Conservation (phyloP, 306 rosid genomes). For the Sechiopsis laciniata region DNA sequence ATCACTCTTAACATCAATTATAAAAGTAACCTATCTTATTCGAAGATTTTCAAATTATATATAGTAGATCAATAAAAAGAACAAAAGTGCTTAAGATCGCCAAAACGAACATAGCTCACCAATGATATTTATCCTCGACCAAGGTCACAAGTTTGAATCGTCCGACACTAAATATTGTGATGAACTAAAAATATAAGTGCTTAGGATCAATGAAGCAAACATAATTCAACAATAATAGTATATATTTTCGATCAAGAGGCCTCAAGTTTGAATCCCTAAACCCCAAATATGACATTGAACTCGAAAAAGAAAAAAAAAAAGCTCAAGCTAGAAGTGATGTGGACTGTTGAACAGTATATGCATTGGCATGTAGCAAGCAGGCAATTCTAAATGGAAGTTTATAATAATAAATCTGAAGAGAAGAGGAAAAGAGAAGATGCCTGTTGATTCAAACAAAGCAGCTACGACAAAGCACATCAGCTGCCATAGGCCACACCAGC, state of each 20-base stretch:
- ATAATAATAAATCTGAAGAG: conserved; percentile 12
- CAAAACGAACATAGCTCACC: too few relatives aligned
- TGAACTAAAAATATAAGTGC: too few relatives aligned
- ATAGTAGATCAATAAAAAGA: not conserved
- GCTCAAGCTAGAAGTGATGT: conserved; percentile 5
- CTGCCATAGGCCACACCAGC: conserved; percentile 8
- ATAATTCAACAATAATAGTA: too few relatives aligned
- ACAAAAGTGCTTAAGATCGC: not conserved
- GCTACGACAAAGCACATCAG: conserved; percentile 12
- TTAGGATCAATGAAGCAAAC: too few relatives aligned
- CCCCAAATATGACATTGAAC: too few relatives aligned
- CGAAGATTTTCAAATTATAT: too few relatives aligned
- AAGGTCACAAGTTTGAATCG: too few relatives aligned
- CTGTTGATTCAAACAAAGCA: conserved; percentile 19
- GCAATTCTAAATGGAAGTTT: conserved; percentile 14
- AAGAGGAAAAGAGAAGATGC: not conserved
- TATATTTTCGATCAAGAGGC: too few relatives aligned
- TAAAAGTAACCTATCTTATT: not conserved
- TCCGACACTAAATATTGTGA: too few relatives aligned
- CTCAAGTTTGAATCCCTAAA: too few relatives aligned
- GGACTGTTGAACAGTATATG: not conserved
- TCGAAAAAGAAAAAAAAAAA: too few relatives aligned
- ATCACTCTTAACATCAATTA: not conserved
- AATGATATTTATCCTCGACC: too few relatives aligned
- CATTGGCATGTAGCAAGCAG: conserved; percentile 13